Evolutionary conservation across 2,329 filamentous ascomycete genomes (phyloP).

Genomic region (Paracoccidioides lutzii): DNA sequence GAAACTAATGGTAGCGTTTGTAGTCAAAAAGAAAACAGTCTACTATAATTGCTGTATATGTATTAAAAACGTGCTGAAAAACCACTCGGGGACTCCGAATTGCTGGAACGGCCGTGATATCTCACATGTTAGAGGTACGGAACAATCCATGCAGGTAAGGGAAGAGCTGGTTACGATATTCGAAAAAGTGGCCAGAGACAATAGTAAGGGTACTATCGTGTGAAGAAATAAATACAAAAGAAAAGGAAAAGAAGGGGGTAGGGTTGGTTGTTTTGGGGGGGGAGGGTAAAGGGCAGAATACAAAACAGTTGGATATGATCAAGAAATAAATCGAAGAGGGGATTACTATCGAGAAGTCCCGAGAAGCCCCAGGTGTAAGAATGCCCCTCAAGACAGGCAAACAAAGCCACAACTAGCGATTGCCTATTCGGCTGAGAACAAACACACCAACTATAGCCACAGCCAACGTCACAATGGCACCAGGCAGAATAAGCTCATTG

Average conservation of each 20-base stretch:
- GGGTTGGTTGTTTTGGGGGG: too few relatives aligned
- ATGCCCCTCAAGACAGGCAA: background rate
- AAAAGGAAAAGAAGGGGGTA: background rate
- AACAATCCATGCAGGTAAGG: background rate
- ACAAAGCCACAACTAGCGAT: background rate
- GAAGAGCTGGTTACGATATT: background rate
- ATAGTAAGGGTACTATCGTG: background rate
- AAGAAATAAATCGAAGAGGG: background rate
- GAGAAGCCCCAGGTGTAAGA: too few relatives aligned
- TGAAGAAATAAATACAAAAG: background rate
- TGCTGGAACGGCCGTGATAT: background rate
- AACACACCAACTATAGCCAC: conserved; percentile 92
- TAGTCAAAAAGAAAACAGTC: background rate
- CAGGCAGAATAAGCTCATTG: conserved; percentile 84
- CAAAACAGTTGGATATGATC: background rate
- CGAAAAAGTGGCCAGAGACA: background rate
- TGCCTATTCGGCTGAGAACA: conserved; percentile 54
- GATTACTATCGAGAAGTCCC: too few relatives aligned
- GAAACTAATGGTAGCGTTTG: too few relatives aligned
- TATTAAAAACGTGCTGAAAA: background rate
- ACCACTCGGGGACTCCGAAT: background rate
- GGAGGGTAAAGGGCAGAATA: background rate
- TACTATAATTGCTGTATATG: too few relatives aligned
- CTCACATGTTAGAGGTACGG: background rate
- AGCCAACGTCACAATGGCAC: conserved; percentile 87